Percentiles rank a stretch among this genome's conserved stretches.
These are phyloP conservation scores for Bondarzewia mesenterica DNA, from an alignment of 1,284 basidiomycete species.

Conservation along the genomic window DNA sequence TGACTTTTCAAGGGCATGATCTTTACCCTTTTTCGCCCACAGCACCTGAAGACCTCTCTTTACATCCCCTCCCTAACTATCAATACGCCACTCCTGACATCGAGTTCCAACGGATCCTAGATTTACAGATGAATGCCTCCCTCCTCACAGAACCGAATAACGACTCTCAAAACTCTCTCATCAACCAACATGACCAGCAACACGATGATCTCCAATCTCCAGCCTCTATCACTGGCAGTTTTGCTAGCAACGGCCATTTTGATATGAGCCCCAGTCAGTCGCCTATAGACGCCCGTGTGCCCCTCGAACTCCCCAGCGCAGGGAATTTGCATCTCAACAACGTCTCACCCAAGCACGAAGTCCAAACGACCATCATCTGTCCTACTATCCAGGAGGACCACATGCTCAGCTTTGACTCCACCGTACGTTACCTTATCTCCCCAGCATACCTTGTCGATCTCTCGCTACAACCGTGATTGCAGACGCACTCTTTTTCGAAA, in stretches of 20 bases:
- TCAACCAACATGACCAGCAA: constrained; percentile 5
- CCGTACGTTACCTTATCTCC: constrained; percentile 7
- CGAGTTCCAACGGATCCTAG: constrained; percentile 10
- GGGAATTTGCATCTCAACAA: constrained; percentile 1
- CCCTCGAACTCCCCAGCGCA: constrained; percentile 10
- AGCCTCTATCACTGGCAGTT: constrained; percentile 9
- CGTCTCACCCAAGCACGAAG: constrained; percentile 5
- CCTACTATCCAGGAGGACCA: constrained; percentile 8
- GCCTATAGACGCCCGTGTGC: constrained; percentile 4
- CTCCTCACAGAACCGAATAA: not conserved
- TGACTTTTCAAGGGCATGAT: no score
- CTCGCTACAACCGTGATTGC: not conserved
- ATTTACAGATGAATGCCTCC: not conserved
- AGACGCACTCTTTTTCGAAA: constrained; percentile 5
- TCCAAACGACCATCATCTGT: constrained; percentile 8
- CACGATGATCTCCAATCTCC: constrained; percentile 11
- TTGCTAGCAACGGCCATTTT: constrained; percentile 1
- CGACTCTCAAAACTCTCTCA: not conserved
- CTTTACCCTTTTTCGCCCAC: not conserved
- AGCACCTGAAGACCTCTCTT: not conserved
- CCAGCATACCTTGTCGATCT: not conserved
- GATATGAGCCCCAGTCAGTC: constrained; percentile 9
- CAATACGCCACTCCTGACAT: constrained; percentile 9
- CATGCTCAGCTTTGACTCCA: constrained; percentile 12
- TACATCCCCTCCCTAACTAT: not conserved